phyloP scores from a whole-genome alignment of 1,284 basidiomycete genomes.

The Kwoniella shivajii region DNA sequence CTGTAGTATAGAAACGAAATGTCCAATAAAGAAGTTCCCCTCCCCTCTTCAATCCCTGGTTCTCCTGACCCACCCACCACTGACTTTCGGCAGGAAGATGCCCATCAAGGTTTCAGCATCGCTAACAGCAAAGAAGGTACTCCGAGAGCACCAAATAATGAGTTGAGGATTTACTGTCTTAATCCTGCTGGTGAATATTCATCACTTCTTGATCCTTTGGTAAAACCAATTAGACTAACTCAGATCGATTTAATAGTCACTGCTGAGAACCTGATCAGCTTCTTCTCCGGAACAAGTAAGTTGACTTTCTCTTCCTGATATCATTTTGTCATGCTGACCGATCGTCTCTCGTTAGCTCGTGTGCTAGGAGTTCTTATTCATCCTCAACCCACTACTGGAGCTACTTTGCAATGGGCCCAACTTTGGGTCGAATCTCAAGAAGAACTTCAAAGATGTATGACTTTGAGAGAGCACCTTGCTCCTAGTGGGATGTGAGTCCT shows the following conservation, averaged over 20 bases:
- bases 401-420: slow-evolving; percentile 42
- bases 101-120: background rate
- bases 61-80: background rate
- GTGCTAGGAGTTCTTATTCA: slow-evolving; percentile 38
- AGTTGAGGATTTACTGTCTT: slow-evolving; percentile 34
- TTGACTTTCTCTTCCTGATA: background rate
- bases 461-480: slow-evolving; percentile 30
- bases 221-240: background rate
- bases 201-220: background rate
- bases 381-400: slow-evolving; percentile 7
- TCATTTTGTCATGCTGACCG: too few species aligned
- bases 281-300: slow-evolving; percentile 39
- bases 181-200: slow-evolving; percentile 18
- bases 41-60: background rate
- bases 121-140: background rate
- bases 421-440: slow-evolving; percentile 36
- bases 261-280: slow-evolving; percentile 33
- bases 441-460: slow-evolving; percentile 36
- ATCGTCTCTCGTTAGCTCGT: slow-evolving; percentile 20
- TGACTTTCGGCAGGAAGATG: background rate
- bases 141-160: slow-evolving; percentile 10
- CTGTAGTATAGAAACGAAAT: too few species aligned
- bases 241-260: slow-evolving; percentile 29
- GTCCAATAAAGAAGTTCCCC: too few species aligned
- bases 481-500: slow-evolving; percentile 43